Evolutionary conservation across 345 rosid species (phyloP).

Genomic region (Anacardium occidentale): DNA sequence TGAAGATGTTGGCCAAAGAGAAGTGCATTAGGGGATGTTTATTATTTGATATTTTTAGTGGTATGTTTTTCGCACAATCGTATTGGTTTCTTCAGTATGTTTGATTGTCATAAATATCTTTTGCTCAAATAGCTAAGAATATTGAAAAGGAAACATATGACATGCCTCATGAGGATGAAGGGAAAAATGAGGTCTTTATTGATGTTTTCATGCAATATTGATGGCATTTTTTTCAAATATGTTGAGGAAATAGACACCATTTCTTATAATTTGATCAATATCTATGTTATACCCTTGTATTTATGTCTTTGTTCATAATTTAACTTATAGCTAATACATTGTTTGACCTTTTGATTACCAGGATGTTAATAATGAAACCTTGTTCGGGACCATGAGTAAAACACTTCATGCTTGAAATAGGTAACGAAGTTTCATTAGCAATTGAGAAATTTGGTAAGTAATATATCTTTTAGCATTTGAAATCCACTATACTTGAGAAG

Average conservation of each 20-base stretch:
- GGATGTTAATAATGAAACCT: conserved; percentile 53
- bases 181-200: conserved; percentile 43
- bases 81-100: too few relatives aligned
- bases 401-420: conserved; percentile 89
- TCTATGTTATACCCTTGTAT: background rate
- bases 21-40: too few relatives aligned
- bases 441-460: conserved; percentile 78
- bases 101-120: too few relatives aligned
- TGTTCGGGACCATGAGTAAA: conserved; percentile 81
- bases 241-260: background rate
- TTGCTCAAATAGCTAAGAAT: conserved; percentile 68
- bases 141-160: conserved; percentile 42
- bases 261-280: too few relatives aligned
- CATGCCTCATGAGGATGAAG: conserved; percentile 31
- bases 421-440: conserved; percentile 79
- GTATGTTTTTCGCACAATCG: too few relatives aligned
- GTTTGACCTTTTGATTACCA: conserved; percentile 30
- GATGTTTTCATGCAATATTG: background rate
- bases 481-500: conserved; percentile 15
- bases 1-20: too few relatives aligned
- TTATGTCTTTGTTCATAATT: background rate
- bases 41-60: too few relatives aligned
- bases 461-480: background rate
- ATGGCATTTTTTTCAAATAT: background rate
- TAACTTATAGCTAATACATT: conserved; percentile 15